A percentile compares a stretch with the other conserved stretches of the same genome.
Evolutionary conservation across 2,329 filamentous ascomycete species (phyloP).

Genomic region (Fusarium redolens): DNA sequence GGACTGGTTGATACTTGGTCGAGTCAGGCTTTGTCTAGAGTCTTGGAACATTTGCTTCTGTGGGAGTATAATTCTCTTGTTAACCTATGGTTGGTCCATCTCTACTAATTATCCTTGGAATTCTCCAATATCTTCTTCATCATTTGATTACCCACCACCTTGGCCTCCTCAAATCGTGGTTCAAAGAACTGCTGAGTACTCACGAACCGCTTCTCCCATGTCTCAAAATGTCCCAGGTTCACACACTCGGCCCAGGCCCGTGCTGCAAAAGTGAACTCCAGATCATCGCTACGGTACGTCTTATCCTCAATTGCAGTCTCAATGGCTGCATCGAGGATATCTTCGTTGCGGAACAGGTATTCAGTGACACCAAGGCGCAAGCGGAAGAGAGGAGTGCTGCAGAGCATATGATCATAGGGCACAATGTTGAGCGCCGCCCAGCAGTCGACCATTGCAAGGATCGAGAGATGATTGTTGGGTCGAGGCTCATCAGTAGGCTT

Average conservation of each 20-base stretch:
- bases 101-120: conserved; percentile 57
- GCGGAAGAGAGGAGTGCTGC: conserved; percentile 95
- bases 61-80: conserved; percentile 1
- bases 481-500: conserved; percentile 71
- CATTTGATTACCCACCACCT: conserved; percentile 93
- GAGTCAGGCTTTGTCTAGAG: conserved; percentile 9
- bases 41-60: conserved; percentile 7
- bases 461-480: conserved; percentile 92
- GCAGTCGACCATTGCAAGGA: conserved; percentile 97
- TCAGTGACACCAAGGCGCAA: conserved; percentile 98
- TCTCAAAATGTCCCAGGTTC: conserved; percentile 89
- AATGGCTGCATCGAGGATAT: conserved; percentile 85
- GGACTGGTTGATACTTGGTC: not conserved
- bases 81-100: not conserved
- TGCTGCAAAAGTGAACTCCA: conserved; percentile 98
- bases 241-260: conserved; percentile 96
- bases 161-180: conserved; percentile 88
- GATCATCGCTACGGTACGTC: conserved; percentile 92
- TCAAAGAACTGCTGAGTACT: conserved; percentile 92
- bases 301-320: conserved; percentile 88
- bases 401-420: conserved; percentile 99
- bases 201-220: conserved; percentile 91
- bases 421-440: conserved; percentile 95
- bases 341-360: conserved; percentile 87
- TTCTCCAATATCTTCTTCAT: conserved; percentile 94